phyloP scores from a whole-genome alignment of 202 grass and related monocot species.

The Setaria italica region DNA sequence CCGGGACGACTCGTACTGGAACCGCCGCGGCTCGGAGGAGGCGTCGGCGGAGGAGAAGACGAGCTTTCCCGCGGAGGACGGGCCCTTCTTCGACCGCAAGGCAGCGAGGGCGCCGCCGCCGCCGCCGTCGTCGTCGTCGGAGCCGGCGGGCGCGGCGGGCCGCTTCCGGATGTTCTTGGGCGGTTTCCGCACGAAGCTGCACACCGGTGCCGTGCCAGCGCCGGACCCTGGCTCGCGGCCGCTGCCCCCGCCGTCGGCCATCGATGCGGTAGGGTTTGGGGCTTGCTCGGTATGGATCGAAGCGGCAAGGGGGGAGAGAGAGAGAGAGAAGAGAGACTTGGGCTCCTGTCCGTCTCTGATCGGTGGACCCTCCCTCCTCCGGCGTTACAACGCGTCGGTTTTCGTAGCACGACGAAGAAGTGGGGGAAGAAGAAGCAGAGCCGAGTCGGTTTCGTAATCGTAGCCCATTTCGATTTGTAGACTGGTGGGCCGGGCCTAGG shows the following conservation, averaged over 20 bases:
- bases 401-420: not conserved
- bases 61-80: constrained; percentile 41
- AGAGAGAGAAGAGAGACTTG: not conserved
- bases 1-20: constrained; percentile 87
- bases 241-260: constrained; percentile 40
- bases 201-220: constrained; percentile 35
- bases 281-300: constrained; percentile 4
- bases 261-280: constrained; percentile 37
- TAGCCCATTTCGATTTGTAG: not conserved
- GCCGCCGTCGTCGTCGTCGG: constrained; percentile 40
- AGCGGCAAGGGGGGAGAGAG: not conserved
- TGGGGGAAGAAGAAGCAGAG: not conserved
- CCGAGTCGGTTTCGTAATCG: not conserved
- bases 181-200: constrained; percentile 47
- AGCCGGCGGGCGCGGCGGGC: constrained; percentile 15
- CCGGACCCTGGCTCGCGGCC: not conserved
- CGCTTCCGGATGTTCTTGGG: constrained; percentile 62
- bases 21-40: constrained; percentile 50
- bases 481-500: not conserved
- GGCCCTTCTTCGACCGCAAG: constrained; percentile 40
- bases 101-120: constrained; percentile 45
- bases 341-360: not conserved
- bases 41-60: constrained; percentile 55
- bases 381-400: not conserved
- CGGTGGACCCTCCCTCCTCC: not conserved